phyloP scores from a whole-genome alignment of 345 rosid species.

The Erodium maritimum region DNA sequence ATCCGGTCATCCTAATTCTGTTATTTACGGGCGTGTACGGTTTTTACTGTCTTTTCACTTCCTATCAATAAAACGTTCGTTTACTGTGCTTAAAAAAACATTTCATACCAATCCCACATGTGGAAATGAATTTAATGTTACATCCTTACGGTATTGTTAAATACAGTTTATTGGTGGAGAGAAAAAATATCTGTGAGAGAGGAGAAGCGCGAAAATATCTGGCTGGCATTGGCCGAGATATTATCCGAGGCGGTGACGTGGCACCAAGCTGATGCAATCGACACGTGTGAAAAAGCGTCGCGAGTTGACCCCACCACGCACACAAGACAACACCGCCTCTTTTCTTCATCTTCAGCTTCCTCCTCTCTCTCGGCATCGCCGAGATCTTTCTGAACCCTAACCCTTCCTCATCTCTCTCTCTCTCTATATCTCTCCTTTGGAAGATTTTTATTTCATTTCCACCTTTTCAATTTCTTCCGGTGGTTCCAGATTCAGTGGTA shows the following conservation, averaged over 20 bases:
- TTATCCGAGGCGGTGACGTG: constrained; percentile 32
- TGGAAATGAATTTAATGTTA: too few relatives aligned
- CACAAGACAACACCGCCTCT: not conserved
- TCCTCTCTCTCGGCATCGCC: not conserved
- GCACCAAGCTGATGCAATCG: constrained; percentile 2
- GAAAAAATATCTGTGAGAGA: not conserved
- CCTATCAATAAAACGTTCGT: too few relatives aligned
- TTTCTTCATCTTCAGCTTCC: not conserved
- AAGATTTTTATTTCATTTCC: not conserved
- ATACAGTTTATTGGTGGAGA: too few relatives aligned
- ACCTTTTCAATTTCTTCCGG: not conserved
- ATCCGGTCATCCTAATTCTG: too few relatives aligned
- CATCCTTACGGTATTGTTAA: too few relatives aligned
- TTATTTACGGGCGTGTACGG: too few relatives aligned
- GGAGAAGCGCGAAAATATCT: constrained; percentile 18
- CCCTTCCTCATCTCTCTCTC: not conserved
- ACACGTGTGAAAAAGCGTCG: constrained; percentile 53
- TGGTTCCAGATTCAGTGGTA: not conserved
- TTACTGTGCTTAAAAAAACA: too few relatives aligned
- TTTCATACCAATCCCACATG: too few relatives aligned
- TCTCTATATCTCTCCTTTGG: constrained; percentile 3
- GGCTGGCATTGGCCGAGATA: constrained; percentile 34
- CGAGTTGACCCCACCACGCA: constrained; percentile 25
- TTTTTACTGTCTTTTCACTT: too few relatives aligned
- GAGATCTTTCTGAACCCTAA: not conserved